Percentiles rank a stretch among this genome's conserved stretches.
Evolutionary conservation across 176 grass and related monocot species (phyloP).

Genomic region (Carex scoparia): DNA sequence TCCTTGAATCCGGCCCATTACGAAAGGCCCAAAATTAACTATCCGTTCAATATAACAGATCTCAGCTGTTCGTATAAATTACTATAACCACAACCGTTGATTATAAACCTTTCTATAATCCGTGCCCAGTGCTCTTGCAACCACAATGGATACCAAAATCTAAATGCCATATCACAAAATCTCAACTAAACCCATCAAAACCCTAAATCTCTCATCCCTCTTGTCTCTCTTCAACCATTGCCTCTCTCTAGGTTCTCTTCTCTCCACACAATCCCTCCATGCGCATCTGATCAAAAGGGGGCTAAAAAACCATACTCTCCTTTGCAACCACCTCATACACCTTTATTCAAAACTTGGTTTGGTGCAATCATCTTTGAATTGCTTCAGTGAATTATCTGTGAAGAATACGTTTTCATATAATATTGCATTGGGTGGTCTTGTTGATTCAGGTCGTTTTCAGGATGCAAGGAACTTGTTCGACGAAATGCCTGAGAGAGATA

Average conservation of each 20-base stretch:
- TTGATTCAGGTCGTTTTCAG: conserved; percentile 18
- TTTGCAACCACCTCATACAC: conserved; percentile 51
- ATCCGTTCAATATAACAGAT: not conserved
- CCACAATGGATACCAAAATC: conserved; percentile 9
- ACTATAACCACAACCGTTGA: not conserved
- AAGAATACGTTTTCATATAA: conserved; percentile 60
- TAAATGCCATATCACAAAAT: conserved; percentile 18
- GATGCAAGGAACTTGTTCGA: conserved; percentile 55
- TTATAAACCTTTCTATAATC: not conserved
- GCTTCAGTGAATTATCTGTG: conserved; percentile 33
- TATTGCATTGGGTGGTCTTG: conserved; percentile 35
- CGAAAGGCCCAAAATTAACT: not conserved
- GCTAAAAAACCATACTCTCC: conserved; percentile 40
- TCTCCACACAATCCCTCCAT: conserved; percentile 38
- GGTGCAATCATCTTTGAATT: conserved; percentile 16
- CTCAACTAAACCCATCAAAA: not conserved
- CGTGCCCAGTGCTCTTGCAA: not conserved
- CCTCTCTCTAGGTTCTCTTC: conserved; percentile 24
- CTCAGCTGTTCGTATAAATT: not conserved
- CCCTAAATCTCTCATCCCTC: conserved; percentile 26
- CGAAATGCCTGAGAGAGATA: conserved; percentile 48
- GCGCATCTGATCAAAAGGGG: conserved; percentile 52
- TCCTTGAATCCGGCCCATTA: not conserved
- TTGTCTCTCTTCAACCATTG: conserved; percentile 38
- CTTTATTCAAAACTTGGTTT: conserved; percentile 52